Evolutionary conservation across 2,329 filamentous ascomycete species (phyloP).

Genomic region (Pseudogymnoascus pannorum): DNA sequence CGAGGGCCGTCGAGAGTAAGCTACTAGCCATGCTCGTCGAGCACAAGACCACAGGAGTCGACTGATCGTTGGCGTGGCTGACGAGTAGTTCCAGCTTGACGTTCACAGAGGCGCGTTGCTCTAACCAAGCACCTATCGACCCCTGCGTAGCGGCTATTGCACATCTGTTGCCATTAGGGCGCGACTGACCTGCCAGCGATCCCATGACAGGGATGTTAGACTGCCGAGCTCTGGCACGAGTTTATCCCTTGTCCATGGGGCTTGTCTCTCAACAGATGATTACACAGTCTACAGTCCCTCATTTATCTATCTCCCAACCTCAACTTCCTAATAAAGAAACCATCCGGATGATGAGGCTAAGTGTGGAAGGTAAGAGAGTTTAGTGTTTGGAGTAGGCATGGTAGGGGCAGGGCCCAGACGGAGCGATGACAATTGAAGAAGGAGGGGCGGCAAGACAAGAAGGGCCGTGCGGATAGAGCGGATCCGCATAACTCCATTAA

Average conservation of each 20-base stretch:
- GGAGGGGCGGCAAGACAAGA: neutral
- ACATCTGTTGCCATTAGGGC: neutral
- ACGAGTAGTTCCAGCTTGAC: neutral
- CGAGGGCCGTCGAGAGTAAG: neutral
- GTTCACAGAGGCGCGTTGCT: neutral
- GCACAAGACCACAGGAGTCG: neutral
- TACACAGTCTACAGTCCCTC: neutral
- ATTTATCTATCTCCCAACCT: neutral
- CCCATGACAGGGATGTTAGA: neutral
- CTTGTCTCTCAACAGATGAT: neutral
- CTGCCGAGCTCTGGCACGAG: neutral
- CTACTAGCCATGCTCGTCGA: neutral
- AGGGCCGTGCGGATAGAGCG: neutral
- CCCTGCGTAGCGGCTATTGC: conserved; percentile 2
- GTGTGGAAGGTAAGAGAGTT: neutral
- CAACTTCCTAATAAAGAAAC: neutral
- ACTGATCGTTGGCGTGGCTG: neutral
- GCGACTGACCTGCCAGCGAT: neutral
- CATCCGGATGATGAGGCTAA: neutral
- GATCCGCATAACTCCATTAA: neutral
- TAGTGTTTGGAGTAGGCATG: neutral
- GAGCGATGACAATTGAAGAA: neutral
- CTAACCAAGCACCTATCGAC: neutral
- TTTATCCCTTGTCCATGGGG: neutral
- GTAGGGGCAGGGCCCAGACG: neutral